A percentile compares a stretch with the other conserved stretches of the same genome.
Conservation (phyloP, 495 filamentous ascomycete species). For the Aspergillus steynii region DNA sequence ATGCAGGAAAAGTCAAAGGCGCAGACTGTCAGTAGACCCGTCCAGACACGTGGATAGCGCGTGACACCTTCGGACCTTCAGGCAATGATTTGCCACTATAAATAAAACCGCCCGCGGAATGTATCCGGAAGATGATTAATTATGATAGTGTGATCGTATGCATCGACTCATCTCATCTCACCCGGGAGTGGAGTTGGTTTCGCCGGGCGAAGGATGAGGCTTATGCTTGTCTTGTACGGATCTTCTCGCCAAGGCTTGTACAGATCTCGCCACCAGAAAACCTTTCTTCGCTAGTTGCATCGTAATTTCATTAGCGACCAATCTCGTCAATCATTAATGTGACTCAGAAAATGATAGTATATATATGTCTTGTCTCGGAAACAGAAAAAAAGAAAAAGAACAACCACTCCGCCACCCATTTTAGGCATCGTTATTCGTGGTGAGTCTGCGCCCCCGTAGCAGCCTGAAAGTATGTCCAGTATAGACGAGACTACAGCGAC, state of each 20-base stretch:
- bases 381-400: neutral
- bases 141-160: neutral
- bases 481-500: neutral
- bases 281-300: neutral
- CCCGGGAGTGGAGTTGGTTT: neutral
- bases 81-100: neutral
- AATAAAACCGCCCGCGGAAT: neutral
- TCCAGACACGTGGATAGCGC: no score
- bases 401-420: slow-evolving; percentile 8
- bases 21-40: no score
- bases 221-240: neutral
- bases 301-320: neutral
- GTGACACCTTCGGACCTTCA: neutral
- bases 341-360: neutral
- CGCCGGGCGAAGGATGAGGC: neutral
- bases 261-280: neutral
- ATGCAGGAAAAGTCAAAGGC: no score
- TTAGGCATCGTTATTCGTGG: slow-evolving; percentile 3
- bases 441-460: neutral
- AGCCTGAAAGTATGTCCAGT: slow-evolving; percentile 1
- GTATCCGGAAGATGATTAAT: neutral
- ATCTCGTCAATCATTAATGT: slow-evolving; percentile 4
- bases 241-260: neutral
- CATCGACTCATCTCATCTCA: neutral
- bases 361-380: neutral